Percentiles rank a stretch among this genome's conserved stretches.
Evolutionary conservation across 768 basidiomycete species (phyloP).

Genomic region (Leccinum truebloodii): DNA sequence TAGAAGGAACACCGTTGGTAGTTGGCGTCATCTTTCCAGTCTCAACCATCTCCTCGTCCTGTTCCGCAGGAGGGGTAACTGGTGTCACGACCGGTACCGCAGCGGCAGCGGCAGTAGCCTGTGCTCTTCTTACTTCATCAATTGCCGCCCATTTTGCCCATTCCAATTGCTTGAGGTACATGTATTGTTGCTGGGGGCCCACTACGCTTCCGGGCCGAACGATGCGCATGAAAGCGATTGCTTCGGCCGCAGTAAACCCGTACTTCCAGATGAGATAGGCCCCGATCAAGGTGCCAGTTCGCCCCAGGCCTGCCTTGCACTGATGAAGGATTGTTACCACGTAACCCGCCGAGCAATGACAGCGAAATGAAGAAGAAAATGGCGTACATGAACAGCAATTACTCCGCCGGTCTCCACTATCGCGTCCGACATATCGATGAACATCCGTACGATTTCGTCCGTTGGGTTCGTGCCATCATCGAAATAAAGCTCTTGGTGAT

Average conservation of each 20-base stretch:
- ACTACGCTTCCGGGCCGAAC: slow-evolving; percentile 93
- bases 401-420: slow-evolving; percentile 77
- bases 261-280: slow-evolving; percentile 99
- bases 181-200: slow-evolving; percentile 91
- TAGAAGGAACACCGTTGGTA: slow-evolving; percentile 17
- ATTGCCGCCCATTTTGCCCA: slow-evolving; percentile 93
- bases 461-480: slow-evolving; percentile 98
- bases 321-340: slow-evolving; percentile 36
- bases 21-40: slow-evolving; percentile 41
- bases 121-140: slow-evolving; percentile 62
- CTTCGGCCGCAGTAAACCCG: slow-evolving; percentile 93
- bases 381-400: slow-evolving; percentile 83
- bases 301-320: slow-evolving; percentile 96
- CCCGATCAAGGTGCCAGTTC: slow-evolving; percentile 95
- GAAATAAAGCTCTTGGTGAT: slow-evolving; percentile 92
- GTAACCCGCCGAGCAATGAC: slow-evolving; percentile 17
- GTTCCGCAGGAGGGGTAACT: slow-evolving; percentile 79
- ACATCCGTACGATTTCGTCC: slow-evolving; percentile 90
- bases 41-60: slow-evolving; percentile 59
- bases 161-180: slow-evolving; percentile 92
- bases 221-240: slow-evolving; percentile 98
- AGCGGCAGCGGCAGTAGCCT: slow-evolving; percentile 44
- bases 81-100: slow-evolving; percentile 61
- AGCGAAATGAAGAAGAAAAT: slow-evolving; percentile 10
- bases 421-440: slow-evolving; percentile 83